Evolutionary conservation across 768 basidiomycete genomes (phyloP).

Genomic region (Tylopilus rubrobrunneus): DNA sequence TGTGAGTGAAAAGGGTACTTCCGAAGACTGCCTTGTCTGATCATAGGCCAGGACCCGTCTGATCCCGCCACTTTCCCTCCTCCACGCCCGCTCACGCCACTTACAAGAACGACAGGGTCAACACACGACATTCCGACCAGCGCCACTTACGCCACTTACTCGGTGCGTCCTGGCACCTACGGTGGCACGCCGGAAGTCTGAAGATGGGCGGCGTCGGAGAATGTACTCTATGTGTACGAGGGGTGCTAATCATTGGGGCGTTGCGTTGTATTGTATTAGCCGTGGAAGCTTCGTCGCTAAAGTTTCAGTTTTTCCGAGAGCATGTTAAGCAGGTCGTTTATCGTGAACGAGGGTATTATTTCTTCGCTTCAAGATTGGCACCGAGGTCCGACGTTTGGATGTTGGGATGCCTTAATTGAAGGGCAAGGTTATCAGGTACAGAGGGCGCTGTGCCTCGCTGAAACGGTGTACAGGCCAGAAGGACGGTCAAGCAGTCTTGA

Average conservation of each 20-base stretch:
- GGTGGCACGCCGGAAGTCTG: conserved; percentile 28
- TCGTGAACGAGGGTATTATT: too few relatives aligned
- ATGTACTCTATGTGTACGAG: neutral
- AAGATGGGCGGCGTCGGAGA: neutral
- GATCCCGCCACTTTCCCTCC: conserved; percentile 35
- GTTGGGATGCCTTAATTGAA: too few relatives aligned
- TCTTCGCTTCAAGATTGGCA: too few relatives aligned
- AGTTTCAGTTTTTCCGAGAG: too few relatives aligned
- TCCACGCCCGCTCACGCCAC: conserved; percentile 16
- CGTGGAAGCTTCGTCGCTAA: too few relatives aligned
- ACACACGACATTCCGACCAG: conserved; percentile 5
- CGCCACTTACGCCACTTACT: conserved; percentile 7
- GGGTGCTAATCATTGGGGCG: neutral
- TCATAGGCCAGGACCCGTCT: conserved; percentile 30
- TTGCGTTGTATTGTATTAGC: too few relatives aligned
- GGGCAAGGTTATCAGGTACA: too few relatives aligned
- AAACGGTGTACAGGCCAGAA: too few relatives aligned
- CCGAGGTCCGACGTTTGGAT: too few relatives aligned
- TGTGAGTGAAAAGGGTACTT: conserved; percentile 16
- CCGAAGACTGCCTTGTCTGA: neutral
- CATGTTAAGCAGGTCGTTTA: too few relatives aligned
- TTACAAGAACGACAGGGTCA: conserved; percentile 6
- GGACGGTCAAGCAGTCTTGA: too few relatives aligned
- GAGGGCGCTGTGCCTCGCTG: too few relatives aligned
- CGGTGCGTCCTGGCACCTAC: conserved; percentile 17